Evolutionary conservation across 2,329 filamentous ascomycete genomes (phyloP).

Genomic region (Zasmidium citrigriseum): DNA sequence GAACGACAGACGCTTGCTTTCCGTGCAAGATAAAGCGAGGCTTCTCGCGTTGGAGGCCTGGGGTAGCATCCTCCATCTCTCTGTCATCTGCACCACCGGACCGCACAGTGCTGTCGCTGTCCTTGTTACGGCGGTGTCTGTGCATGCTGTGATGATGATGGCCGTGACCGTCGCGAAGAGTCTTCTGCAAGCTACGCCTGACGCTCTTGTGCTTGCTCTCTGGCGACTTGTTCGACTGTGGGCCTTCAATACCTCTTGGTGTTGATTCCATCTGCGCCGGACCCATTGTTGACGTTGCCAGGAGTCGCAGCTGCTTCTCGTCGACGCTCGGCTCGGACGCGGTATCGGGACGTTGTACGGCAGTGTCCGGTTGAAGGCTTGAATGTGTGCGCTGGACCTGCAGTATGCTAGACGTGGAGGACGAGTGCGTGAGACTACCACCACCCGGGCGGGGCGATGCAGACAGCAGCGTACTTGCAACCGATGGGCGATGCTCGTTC

Average conservation of each 20-base stretch:
- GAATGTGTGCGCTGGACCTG: conserved; percentile 26
- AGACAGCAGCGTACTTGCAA: conserved; percentile 32
- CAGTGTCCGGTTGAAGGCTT: conserved; percentile 21
- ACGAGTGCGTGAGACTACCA: conserved; percentile 30
- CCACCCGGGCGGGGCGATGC: conserved; percentile 23
- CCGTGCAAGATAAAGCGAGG: conserved; percentile 95
- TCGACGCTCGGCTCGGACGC: conserved; percentile 25
- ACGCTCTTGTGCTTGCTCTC: conserved; percentile 55
- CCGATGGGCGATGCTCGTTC: conserved; percentile 36
- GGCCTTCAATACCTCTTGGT: conserved; percentile 21
- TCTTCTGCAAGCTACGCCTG: conserved; percentile 84
- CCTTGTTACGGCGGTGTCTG: conserved; percentile 74
- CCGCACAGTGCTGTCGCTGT: conserved; percentile 62
- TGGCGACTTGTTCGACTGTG: conserved; percentile 23
- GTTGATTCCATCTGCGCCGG: conserved; percentile 2
- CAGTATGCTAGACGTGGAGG: conserved; percentile 31
- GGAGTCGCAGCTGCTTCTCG: conserved; percentile 25
- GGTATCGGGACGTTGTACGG: conserved; percentile 10
- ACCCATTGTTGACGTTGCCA: conserved; percentile 24
- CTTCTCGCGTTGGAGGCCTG: conserved; percentile 71
- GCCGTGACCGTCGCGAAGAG: conserved; percentile 69
- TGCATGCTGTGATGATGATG: conserved; percentile 49
- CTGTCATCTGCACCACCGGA: conserved; percentile 28
- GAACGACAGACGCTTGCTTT: conserved; percentile 96
- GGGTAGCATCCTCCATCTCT: conserved; percentile 51